Base-by-base conservation (phyloP, 768 basidiomycete genomes). In the Leccinellum rugosiceps region DNA sequence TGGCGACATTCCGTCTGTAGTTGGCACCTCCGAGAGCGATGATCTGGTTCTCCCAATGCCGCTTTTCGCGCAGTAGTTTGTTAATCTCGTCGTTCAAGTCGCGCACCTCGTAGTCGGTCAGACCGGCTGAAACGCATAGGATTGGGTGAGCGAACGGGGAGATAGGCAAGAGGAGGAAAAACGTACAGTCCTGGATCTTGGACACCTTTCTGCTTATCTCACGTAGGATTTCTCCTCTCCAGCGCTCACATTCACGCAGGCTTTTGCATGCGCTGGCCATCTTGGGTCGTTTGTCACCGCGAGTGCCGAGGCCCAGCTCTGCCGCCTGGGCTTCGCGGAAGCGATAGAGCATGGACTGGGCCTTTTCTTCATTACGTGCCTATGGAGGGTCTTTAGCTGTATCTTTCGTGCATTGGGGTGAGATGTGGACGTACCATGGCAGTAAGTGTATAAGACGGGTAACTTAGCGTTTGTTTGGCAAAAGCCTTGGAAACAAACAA, bases 321-420 rank as follows among this genome's bases (percentile, higher is more conserved):
- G 90, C 90, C 0, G 93, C 94, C 70, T 99, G 96, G 46, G 92
- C 91, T 76, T 98, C 94, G 54, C 96, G 89, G 76, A 99, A 98
- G 57, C 94, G 91, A 71, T 93, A 92, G 30, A 93, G 80, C 90
- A 92, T 94, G 17, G 90, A 92, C 74, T 96, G 94, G 1, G 94
- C 92, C 73, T 98, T 99, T 75, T 98, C 96, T 73, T 94, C 91
- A 88, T 98, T 98, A 73, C 95, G 89, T 60, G 95, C 94, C 94
- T 93, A 19, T 43, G n/a, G 6, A 41, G 6, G 0, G 3, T 43
- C 5, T 10, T 43, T 19, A 13, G 41, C 6, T 43, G 19, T 11
- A 13, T 41, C 10, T 19, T 31, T 21, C 2, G 1, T 19, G 2
- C 3, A 15, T 14, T 13, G 11, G 21, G 5, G 3, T 15, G 19